A percentile compares a stretch with the other conserved stretches of the same genome.
Conservation (phyloP, 768 basidiomycete species). For the Leccinum disarticulatum region DNA sequence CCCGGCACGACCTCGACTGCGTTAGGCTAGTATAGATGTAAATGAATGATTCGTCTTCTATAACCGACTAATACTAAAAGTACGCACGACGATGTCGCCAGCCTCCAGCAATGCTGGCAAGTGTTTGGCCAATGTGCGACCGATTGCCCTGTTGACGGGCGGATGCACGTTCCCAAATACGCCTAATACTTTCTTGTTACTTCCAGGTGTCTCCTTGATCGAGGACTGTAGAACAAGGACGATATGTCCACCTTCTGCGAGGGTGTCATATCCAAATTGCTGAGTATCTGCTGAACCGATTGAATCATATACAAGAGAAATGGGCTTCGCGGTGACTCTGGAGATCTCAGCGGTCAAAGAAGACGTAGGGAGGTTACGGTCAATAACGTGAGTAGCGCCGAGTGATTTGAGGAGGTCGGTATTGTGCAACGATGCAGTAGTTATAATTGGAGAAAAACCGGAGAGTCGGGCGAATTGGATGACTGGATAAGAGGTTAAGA, state of each 20-base stretch:
- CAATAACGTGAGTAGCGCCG: constrained; percentile 40
- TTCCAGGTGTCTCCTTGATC: constrained; percentile 15
- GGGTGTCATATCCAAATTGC: constrained; percentile 30
- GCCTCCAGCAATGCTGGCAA: constrained; percentile 12
- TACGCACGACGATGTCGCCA: constrained; percentile 19
- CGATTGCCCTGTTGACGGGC: constrained; percentile 13
- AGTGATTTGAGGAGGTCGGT: constrained; percentile 32
- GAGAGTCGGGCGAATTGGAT: constrained; percentile 38
- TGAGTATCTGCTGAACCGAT: constrained; percentile 35
- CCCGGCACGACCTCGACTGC: constrained; percentile 32
- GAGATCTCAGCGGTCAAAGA: constrained; percentile 18
- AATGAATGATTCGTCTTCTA: neutral
- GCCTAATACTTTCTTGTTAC: constrained; percentile 17
- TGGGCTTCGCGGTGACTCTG: constrained; percentile 10
- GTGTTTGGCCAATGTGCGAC: constrained; percentile 10
- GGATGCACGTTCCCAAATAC: constrained; percentile 14
- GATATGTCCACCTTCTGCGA: constrained; percentile 34
- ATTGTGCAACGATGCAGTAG: constrained; percentile 40
- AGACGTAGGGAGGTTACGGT: constrained; percentile 23
- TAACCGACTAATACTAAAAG: neutral
- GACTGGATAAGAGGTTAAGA: constrained; percentile 10
- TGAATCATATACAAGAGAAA: constrained; percentile 26
- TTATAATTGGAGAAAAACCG: constrained; percentile 38
- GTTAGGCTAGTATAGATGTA: constrained; percentile 13
- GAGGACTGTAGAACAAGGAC: constrained; percentile 3